Evolutionary conservation across 2,329 filamentous ascomycete species (phyloP).

Genomic region (Aaosphaeria arxii): DNA sequence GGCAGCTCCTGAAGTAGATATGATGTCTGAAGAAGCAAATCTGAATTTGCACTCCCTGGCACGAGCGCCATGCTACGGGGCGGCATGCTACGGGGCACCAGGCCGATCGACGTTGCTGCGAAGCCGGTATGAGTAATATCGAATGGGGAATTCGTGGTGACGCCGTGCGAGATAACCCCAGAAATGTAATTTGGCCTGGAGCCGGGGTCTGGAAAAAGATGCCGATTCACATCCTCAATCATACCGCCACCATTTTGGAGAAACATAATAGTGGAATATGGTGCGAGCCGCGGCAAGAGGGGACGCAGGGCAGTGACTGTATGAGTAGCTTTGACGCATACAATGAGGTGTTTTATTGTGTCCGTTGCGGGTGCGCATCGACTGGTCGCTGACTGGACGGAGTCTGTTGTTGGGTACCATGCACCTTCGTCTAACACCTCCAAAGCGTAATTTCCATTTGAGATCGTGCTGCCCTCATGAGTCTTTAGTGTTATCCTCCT

Average conservation of each 20-base stretch:
- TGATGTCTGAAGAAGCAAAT: constrained; percentile 5
- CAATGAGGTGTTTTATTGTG: constrained; percentile 69
- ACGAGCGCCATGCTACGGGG: constrained; percentile 4
- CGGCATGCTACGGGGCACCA: constrained; percentile 43
- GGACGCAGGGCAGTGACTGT: constrained; percentile 57
- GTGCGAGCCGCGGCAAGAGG: constrained; percentile 62
- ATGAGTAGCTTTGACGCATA: constrained; percentile 69
- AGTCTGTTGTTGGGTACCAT: not conserved
- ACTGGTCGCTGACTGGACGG: not conserved
- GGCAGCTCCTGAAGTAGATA: not conserved
- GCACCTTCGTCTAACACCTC: constrained; percentile 42
- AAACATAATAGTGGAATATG: constrained; percentile 69
- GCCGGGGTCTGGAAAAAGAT: constrained; percentile 65
- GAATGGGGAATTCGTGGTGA: constrained; percentile 47
- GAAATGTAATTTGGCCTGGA: constrained; percentile 73
- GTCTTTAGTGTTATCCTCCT: constrained; percentile 45
- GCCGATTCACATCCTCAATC: constrained; percentile 70
- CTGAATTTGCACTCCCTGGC: constrained; percentile 22
- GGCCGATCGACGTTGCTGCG: constrained; percentile 57
- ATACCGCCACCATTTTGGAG: constrained; percentile 81
- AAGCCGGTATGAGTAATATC: constrained; percentile 56
- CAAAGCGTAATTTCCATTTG: constrained; percentile 43
- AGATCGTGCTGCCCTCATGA: constrained; percentile 40
- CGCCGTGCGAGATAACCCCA: constrained; percentile 62
- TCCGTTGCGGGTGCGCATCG: constrained; percentile 31